phyloP scores from a whole-genome alignment of 2,329 filamentous ascomycete genomes.

The Thelonectria rubi region DNA sequence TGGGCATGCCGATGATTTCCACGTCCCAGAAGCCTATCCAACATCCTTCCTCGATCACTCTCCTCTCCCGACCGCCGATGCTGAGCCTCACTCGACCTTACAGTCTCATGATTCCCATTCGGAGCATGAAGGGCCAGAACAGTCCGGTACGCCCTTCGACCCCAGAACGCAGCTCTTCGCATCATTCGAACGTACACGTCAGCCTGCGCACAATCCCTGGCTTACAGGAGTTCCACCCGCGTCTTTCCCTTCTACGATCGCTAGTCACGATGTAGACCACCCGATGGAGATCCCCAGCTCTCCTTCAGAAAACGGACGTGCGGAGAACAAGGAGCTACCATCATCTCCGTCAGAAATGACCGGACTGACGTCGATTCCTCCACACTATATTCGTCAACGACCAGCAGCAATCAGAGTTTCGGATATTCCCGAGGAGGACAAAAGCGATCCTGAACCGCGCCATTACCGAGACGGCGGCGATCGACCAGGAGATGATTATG shows the following conservation, averaged over 20 bases:
- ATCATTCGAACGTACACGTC: slow-evolving; percentile 17
- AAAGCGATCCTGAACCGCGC: slow-evolving; percentile 32
- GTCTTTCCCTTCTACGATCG: slow-evolving; percentile 17
- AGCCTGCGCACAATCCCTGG: slow-evolving; percentile 28
- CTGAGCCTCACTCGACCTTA: slow-evolving; percentile 24
- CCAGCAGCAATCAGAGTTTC: slow-evolving; percentile 10
- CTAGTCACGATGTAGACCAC: slow-evolving; percentile 31
- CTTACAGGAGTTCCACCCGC: slow-evolving; percentile 17
- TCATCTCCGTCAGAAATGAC: slow-evolving; percentile 19
- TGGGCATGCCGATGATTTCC: slow-evolving; percentile 17
- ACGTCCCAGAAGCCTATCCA: slow-evolving; percentile 33
- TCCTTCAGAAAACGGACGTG: slow-evolving; percentile 30
- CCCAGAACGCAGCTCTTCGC: slow-evolving; percentile 23
- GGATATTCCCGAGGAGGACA: slow-evolving; percentile 24
- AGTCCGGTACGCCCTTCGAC: slow-evolving; percentile 21
- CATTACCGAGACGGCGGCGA: slow-evolving; percentile 41
- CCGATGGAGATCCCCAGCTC: slow-evolving; percentile 39
- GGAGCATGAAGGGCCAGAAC: background rate
- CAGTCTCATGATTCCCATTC: slow-evolving; percentile 20
- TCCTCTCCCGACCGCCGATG: slow-evolving; percentile 8
- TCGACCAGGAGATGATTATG: slow-evolving; percentile 47
- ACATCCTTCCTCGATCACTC: slow-evolving; percentile 34
- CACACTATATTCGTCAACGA: background rate
- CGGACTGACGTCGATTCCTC: slow-evolving; percentile 7
- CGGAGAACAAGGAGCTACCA: slow-evolving; percentile 16